Evolutionary conservation across 2,329 filamentous ascomycete genomes (phyloP).

Genomic region (Neopestalotiopsis clavispora): DNA sequence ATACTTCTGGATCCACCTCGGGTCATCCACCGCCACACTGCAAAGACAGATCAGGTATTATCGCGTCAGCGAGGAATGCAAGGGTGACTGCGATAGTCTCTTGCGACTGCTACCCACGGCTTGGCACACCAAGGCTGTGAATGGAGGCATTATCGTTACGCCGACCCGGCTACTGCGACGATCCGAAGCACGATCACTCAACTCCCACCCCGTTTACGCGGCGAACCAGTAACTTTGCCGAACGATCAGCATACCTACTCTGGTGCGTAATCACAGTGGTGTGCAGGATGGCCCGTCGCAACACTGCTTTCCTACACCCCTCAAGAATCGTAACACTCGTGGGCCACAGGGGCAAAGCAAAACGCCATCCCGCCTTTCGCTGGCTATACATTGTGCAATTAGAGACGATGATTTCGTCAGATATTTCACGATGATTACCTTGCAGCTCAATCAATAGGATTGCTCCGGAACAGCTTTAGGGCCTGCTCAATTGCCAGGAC

Average conservation of each 20-base stretch:
- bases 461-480: not conserved
- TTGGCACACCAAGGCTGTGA: not conserved
- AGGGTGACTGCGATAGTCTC: not conserved
- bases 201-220: not conserved
- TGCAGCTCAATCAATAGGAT: not conserved
- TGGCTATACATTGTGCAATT: not conserved
- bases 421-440: not conserved
- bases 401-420: not conserved
- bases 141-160: conserved; percentile 15
- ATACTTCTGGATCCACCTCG: not conserved
- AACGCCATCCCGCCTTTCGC: not conserved
- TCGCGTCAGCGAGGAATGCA: not conserved
- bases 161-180: not conserved
- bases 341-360: not conserved
- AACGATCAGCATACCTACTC: not conserved
- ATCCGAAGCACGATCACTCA: not conserved
- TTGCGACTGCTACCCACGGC: conserved; percentile 1
- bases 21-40: not conserved
- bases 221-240: not conserved
- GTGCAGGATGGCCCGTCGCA: not conserved
- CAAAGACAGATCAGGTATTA: not conserved
- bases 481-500: not conserved
- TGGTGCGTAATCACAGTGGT: not conserved
- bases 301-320: not conserved
- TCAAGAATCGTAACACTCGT: not conserved